A percentile compares a stretch with the other conserved stretches of the same genome.
These are phyloP conservation scores for Nothophytophthora sp. DNA, from an alignment of 352 stramenopile genomes.

Conservation along the genomic window DNA sequence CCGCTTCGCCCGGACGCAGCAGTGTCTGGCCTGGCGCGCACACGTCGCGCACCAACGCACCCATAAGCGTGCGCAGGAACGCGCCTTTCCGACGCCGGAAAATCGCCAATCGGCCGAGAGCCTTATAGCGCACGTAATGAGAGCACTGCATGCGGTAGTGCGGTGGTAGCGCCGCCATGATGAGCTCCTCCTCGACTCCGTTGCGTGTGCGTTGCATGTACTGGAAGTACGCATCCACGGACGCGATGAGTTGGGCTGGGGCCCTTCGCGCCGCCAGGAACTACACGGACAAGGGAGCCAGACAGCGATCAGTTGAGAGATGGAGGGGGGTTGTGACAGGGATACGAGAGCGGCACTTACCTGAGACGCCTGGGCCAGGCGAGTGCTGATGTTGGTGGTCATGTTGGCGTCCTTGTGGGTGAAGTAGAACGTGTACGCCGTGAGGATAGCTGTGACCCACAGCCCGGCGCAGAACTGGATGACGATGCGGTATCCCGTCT, in stretches of 20 bases:
- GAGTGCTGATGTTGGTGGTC: constrained; percentile 62
- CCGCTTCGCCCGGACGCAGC: constrained; percentile 25
- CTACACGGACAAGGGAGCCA: constrained; percentile 7
- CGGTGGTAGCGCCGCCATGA: constrained; percentile 40
- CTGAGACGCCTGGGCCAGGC: constrained; percentile 50
- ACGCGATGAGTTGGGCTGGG: constrained; percentile 17
- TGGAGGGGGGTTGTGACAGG: background rate
- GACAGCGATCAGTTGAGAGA: background rate
- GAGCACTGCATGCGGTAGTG: constrained; percentile 58
- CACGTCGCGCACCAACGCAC: constrained; percentile 43
- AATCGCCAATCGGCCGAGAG: constrained; percentile 40
- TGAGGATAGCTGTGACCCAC: constrained; percentile 70
- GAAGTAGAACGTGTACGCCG: constrained; percentile 76
- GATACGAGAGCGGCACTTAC: constrained; percentile 11
- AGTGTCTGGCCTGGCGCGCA: constrained; percentile 45
- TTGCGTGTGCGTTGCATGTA: constrained; percentile 76
- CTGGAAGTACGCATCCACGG: constrained; percentile 62
- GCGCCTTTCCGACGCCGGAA: constrained; percentile 49
- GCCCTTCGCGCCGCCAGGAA: constrained; percentile 50
- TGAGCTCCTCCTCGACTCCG: constrained; percentile 51
- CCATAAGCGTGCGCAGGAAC: constrained; percentile 54
- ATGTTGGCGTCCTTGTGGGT: constrained; percentile 64
- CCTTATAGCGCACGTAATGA: constrained; percentile 55
- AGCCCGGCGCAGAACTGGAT: constrained; percentile 63
- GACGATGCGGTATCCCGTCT: constrained; percentile 64